Percentiles rank a stretch among this genome's conserved stretches.
These are phyloP conservation scores for Puccinia polysora DNA, from an alignment of 1,284 basidiomycete species.

Conservation along the genomic window DNA sequence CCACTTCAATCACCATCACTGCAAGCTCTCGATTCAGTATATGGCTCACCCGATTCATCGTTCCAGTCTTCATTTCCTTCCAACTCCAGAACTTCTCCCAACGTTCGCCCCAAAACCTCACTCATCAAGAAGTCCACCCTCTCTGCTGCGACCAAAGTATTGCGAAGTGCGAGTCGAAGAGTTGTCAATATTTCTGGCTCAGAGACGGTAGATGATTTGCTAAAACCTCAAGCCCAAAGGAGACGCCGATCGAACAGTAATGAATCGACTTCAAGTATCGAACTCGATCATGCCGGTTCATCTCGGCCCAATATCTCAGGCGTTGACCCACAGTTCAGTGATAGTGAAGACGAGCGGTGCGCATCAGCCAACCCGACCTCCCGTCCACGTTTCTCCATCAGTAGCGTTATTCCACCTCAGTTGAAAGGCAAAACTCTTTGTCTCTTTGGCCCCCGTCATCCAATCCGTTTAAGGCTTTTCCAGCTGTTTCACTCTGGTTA, in stretches of 20 bases:
- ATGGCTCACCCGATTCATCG: not conserved
- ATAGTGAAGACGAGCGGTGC: slow-evolving; percentile 48
- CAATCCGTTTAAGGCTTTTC: slow-evolving; percentile 63
- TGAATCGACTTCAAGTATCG: slow-evolving; percentile 1
- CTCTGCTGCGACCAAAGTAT: not conserved
- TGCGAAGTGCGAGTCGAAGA: slow-evolving; percentile 16
- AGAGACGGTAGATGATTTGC: slow-evolving; percentile 1
- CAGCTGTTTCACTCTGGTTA: slow-evolving; percentile 67
- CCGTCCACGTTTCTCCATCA: slow-evolving; percentile 47
- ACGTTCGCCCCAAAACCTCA: not conserved
- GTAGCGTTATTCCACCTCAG: slow-evolving; percentile 20
- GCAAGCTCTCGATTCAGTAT: not conserved
- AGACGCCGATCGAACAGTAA: slow-evolving; percentile 2
- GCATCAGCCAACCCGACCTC: slow-evolving; percentile 28
- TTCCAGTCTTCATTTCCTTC: not conserved
- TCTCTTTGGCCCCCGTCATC: slow-evolving; percentile 67
- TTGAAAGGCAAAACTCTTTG: slow-evolving; percentile 76
- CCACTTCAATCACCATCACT: not conserved
- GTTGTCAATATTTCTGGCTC: slow-evolving; percentile 30
- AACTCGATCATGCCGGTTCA: slow-evolving; percentile 1
- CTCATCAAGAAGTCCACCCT: slow-evolving; percentile 14
- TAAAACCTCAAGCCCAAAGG: not conserved
- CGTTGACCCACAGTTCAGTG: slow-evolving; percentile 48
- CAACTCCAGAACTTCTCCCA: not conserved
- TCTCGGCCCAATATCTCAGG: not conserved